Evolutionary conservation across 495 filamentous ascomycete genomes (phyloP).

Genomic region (Aspergillus avenaceus): DNA sequence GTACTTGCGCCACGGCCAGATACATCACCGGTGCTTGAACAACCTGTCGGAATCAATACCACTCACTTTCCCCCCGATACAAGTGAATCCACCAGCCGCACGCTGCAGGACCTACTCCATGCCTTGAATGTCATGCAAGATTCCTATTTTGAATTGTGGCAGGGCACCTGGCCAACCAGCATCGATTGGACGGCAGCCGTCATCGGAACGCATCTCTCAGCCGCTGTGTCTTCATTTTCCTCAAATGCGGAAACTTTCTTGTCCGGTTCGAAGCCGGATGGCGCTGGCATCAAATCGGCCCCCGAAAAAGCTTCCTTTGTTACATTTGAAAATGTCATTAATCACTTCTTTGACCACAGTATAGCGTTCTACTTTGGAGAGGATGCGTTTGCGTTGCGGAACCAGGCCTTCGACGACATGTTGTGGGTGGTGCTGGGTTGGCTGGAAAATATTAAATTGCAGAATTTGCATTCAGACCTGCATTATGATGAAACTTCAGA

Average conservation of each 20-base stretch:
- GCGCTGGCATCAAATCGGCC: constrained; percentile 15
- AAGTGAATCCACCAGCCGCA: constrained; percentile 18
- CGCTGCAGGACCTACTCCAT: constrained; percentile 43
- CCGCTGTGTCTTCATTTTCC: constrained; percentile 61
- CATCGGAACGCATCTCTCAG: constrained; percentile 73
- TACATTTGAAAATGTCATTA: constrained; percentile 67
- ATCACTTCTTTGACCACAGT: constrained; percentile 74
- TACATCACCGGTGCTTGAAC: no score
- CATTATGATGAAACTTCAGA: constrained; percentile 29
- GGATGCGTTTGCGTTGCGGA: constrained; percentile 68
- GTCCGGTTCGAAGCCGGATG: constrained; percentile 16
- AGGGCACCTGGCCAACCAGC: constrained; percentile 77
- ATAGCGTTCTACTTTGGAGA: constrained; percentile 83
- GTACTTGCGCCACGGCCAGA: constrained; percentile 15
- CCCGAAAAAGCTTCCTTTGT: constrained; percentile 33
- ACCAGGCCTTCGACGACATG: constrained; percentile 92
- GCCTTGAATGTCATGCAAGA: constrained; percentile 73
- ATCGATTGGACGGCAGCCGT: constrained; percentile 97
- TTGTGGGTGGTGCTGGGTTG: constrained; percentile 94
- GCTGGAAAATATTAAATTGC: constrained; percentile 78
- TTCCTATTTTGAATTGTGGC: constrained; percentile 68
- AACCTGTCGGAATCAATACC: no score
- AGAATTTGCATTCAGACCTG: constrained; percentile 64
- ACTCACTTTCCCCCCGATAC: constrained; percentile 2
- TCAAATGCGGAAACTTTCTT: constrained; percentile 23